A percentile compares a stretch with the other conserved stretches of the same genome.
Evolutionary conservation across 169 alveolate species (phyloP).

Genomic region (Eimeria brunetti): DNA sequence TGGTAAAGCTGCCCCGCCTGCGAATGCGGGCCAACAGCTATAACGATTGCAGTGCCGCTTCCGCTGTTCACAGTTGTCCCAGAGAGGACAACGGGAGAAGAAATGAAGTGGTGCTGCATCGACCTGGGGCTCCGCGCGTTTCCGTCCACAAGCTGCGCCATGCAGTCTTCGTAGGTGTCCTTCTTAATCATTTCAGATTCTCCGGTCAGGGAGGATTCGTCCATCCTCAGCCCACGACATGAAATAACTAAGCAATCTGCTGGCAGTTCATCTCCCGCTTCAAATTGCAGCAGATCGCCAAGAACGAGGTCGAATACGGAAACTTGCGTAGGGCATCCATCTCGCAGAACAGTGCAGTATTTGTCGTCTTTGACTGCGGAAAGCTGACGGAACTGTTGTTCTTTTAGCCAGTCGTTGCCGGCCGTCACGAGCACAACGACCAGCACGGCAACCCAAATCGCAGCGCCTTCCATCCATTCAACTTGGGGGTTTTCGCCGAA

Average conservation of each 20-base stretch:
- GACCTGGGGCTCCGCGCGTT: conserved; percentile 68
- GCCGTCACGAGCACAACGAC: conserved; percentile 93
- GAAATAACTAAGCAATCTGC: conserved; percentile 86
- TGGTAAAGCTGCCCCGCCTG: conserved; percentile 86
- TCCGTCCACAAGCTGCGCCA: conserved; percentile 63
- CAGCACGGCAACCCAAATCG: conserved; percentile 94
- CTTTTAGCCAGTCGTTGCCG: conserved; percentile 91
- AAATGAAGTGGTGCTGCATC: conserved; percentile 83
- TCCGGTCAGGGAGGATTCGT: conserved; percentile 94
- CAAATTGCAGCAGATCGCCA: conserved; percentile 92
- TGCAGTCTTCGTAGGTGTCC: conserved; percentile 83
- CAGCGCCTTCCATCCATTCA: conserved; percentile 96
- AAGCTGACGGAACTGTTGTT: conserved; percentile 91
- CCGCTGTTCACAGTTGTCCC: conserved; percentile 93
- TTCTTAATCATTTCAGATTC: conserved; percentile 91
- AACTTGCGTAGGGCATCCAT: conserved; percentile 81
- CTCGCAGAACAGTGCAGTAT: conserved; percentile 78
- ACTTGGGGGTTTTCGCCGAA: conserved; percentile 81
- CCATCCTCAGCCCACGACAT: conserved; percentile 88
- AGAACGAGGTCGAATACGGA: conserved; percentile 89
- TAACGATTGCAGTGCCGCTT: conserved; percentile 88
- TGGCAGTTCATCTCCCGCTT: conserved; percentile 90
- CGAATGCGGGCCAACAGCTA: conserved; percentile 91
- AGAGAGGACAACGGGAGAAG: conserved; percentile 89
- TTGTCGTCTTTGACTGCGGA: conserved; percentile 86